A percentile compares a stretch with the other conserved stretches of the same genome.
Evolutionary conservation across 192 early-diverging fungal genomes (phyloP).

Genomic region (Phlyctochytrium arcticum): DNA sequence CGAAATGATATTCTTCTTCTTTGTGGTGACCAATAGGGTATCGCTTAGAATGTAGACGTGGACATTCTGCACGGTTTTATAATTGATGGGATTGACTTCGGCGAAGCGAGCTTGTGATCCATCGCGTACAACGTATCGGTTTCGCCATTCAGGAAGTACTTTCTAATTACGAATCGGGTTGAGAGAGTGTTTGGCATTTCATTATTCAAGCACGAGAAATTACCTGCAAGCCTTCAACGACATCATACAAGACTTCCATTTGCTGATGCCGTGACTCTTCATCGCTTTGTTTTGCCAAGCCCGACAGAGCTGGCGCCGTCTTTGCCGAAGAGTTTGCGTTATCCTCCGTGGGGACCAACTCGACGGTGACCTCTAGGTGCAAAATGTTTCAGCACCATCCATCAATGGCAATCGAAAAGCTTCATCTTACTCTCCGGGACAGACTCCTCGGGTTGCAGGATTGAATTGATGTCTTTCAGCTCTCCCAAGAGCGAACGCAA

Average conservation of each 20-base stretch:
- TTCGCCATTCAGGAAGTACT: conserved; percentile 32
- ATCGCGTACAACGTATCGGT: conserved; percentile 35
- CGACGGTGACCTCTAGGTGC: not conserved
- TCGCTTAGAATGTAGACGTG: conserved; percentile 84
- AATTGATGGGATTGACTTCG: conserved; percentile 71
- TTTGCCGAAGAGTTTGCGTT: not conserved
- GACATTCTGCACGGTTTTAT: conserved; percentile 71
- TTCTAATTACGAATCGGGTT: conserved; percentile 11
- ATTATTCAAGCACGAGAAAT: not conserved
- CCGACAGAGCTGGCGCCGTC: not conserved
- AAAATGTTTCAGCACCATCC: no score
- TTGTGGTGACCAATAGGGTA: conserved; percentile 71
- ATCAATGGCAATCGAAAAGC: no score
- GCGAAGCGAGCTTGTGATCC: conserved; percentile 43
- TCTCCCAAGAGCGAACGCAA: conserved; percentile 67
- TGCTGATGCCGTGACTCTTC: conserved; percentile 4
- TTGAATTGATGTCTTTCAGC: conserved; percentile 56
- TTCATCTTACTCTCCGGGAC: not conserved
- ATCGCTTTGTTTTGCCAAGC: conserved; percentile 10
- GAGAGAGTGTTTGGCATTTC: not conserved
- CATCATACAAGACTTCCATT: conserved; percentile 38
- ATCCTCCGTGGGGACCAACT: not conserved
- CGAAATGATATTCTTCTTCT: conserved; percentile 68
- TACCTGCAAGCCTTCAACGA: conserved; percentile 45
- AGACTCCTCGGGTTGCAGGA: conserved; percentile 28